phyloP scores from a whole-genome alignment of 225 moss, liverwort and hornwort species.

The Straminergon stramineum region DNA sequence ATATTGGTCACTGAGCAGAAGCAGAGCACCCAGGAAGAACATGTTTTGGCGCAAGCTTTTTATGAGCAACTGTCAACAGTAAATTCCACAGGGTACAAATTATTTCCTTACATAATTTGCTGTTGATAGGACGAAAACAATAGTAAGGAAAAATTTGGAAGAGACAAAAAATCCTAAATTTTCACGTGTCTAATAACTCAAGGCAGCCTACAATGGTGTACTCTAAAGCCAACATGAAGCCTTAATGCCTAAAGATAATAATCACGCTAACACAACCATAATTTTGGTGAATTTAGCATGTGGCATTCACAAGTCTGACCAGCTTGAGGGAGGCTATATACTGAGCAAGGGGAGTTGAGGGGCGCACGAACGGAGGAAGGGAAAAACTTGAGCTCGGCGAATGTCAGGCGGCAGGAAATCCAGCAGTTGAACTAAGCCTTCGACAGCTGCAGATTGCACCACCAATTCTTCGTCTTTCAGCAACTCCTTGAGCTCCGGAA shows the following conservation, averaged over 20 bases:
- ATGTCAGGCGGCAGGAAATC: conserved; percentile 71
- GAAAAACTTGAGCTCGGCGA: conserved; percentile 68
- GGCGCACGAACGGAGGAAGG: conserved; percentile 93
- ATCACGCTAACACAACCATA: background rate
- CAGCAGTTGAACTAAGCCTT: conserved; percentile 66
- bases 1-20: background rate
- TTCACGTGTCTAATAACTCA: background rate
- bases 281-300: background rate
- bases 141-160: background rate
- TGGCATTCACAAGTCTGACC: conserved; percentile 11
- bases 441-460: conserved; percentile 82
- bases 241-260: background rate
- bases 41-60: background rate
- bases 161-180: background rate
- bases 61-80: background rate
- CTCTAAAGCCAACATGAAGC: background rate
- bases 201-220: background rate
- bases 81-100: background rate
- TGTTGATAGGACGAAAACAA: background rate
- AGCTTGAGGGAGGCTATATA: conserved; percentile 50
- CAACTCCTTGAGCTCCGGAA: conserved; percentile 92
- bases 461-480: conserved; percentile 84
- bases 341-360: conserved; percentile 79
- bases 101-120: background rate
- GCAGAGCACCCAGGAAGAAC: background rate